Percentiles rank a stretch among this genome's conserved stretches.
phyloP scores from a whole-genome alignment of 2,329 filamentous ascomycete genomes.

The Leptosphaerulina australis region DNA sequence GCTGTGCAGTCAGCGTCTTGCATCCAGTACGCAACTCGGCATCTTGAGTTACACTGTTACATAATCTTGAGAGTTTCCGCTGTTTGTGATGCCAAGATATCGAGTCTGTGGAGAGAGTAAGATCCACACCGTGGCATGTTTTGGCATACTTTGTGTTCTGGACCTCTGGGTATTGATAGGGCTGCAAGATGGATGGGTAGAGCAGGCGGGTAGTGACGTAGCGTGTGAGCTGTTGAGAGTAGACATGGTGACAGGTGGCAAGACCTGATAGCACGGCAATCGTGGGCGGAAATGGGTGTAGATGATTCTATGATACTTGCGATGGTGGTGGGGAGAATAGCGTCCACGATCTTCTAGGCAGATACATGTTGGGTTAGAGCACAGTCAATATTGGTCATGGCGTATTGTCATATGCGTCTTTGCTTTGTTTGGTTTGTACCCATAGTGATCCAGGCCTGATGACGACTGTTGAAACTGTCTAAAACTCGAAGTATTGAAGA shows the following conservation, averaged over 20 bases:
- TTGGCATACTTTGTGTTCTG: conserved; percentile 9
- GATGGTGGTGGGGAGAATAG: not conserved
- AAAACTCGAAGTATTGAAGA: not conserved
- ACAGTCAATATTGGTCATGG: not conserved
- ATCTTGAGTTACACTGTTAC: not conserved
- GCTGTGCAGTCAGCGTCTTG: conserved; percentile 6
- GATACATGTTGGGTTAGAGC: not conserved
- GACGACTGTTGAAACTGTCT: too few species aligned
- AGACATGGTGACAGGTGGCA: not conserved
- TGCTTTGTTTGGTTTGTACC: not conserved
- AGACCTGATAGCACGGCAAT: not conserved
- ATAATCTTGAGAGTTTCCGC: not conserved
- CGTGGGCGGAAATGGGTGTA: not conserved
- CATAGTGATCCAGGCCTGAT: too few species aligned
- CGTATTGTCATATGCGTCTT: not conserved
- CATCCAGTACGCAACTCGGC: not conserved
- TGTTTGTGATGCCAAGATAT: not conserved
- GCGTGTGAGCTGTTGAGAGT: not conserved
- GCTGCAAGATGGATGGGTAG: not conserved
- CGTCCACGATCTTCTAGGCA: not conserved
- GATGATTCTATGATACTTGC: not conserved
- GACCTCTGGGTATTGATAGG: not conserved
- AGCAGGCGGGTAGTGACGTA: conserved; percentile 5
- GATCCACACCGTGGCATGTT: not conserved
- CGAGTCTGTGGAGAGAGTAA: not conserved